phyloP scores from a whole-genome alignment of 73 alveolate genomes.

The Tetrahymena malaccensis region DNA sequence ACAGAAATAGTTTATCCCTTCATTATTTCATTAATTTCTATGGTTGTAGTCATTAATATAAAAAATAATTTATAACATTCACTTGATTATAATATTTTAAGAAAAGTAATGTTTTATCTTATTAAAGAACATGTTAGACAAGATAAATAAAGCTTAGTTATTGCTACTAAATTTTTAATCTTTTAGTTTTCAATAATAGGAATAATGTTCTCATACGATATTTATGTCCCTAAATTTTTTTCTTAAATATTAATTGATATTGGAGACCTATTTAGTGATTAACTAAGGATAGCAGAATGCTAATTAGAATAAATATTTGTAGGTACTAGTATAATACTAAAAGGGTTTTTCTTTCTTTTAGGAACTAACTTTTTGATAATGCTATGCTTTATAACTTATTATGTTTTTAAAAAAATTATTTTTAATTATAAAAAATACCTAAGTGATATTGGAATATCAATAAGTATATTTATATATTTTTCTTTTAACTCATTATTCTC shows the following conservation, averaged over 20 bases:
- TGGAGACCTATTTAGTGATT: not conserved
- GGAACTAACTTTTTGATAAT: too few relatives aligned
- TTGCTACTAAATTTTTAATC: not conserved
- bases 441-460: not conserved
- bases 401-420: not conserved
- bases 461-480: not conserved
- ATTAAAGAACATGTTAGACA: too few relatives aligned
- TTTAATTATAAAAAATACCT: not conserved
- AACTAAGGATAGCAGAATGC: too few relatives aligned
- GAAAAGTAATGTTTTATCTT: too few relatives aligned
- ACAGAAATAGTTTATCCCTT: not conserved
- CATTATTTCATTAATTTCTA: too few relatives aligned
- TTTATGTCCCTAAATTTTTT: not conserved
- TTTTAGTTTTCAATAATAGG: not conserved
- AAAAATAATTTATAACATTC: too few relatives aligned
- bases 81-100: too few relatives aligned
- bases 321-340: too few relatives aligned
- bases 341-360: too few relatives aligned
- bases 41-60: too few relatives aligned
- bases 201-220: not conserved
- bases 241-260: not conserved
- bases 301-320: too few relatives aligned
- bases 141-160: not conserved
- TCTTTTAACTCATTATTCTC: not conserved
- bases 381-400: not conserved